Evolutionary conservation across 441 rosid genomes (phyloP), one percentile per base, ranked within the genome.

Genomic region (Euphorbia schlechtendalii): DNA sequence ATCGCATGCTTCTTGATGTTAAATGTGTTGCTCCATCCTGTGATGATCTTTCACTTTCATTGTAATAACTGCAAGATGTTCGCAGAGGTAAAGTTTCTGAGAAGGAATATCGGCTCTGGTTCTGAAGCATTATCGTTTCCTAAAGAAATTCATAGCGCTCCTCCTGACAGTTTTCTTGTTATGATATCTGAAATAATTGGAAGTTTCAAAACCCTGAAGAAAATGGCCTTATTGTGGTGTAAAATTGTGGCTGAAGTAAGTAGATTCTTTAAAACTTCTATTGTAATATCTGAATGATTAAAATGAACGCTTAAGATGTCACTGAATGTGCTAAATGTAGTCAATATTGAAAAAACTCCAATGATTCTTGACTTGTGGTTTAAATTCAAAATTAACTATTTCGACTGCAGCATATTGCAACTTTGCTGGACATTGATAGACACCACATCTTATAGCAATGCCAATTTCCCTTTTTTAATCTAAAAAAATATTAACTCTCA

Each of bases 161-260:
- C 99, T 66, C 81, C 87, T 64, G 80, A 72, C 64, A 81, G 92
- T 74, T 80, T 94, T 71, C 68, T 94, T 75, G 88, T 80, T 56
- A 89, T 89, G 79, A 72, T 94, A 71, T 83, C 99, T 71, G 99
- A 94, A 82, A 90, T 94, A 64, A 80, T 90, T 70, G 99, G 99
- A 69, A 85, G 86, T 76, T 83, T 91, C 78, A 86, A 81, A 80
- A 83, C 86, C 57, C 69, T 89, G 73, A 78, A 75, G 66, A 81
- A 80, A 76, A 85, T 89, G 97, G 90, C 88, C 56, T 70, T 85
- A 71, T 78, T 94, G 76, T 94, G 99, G 99, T 76, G 78, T 83
- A 87, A 68, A 77, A 80, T 87, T 69, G 87, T 94, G 74, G 76
- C 74, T 38, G 96, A 90, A 78, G 99, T 88, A 76, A 87, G 97